Percentiles rank a stretch among this genome's conserved stretches.
Conservation (phyloP, 2,329 filamentous ascomycete species). For the Colletotrichum brevisporum region DNA sequence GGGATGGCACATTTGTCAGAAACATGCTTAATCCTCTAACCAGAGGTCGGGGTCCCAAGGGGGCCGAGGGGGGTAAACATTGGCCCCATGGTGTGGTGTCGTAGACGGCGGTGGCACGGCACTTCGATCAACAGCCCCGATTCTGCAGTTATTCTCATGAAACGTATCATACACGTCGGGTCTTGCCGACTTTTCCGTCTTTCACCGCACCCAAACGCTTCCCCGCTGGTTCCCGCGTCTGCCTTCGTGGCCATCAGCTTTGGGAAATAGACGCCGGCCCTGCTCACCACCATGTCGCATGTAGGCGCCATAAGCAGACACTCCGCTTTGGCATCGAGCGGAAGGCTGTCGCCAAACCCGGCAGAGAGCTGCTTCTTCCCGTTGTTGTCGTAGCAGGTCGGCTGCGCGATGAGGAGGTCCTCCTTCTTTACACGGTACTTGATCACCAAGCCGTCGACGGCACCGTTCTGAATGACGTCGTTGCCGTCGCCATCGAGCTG, state of each 20-base stretch:
- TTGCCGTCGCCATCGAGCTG: neutral
- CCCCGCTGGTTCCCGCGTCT: neutral
- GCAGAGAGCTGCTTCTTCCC: neutral
- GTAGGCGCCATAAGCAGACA: neutral
- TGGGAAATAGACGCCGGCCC: neutral
- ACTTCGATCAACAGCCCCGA: no score
- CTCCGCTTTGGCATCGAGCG: neutral
- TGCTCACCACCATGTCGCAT: neutral
- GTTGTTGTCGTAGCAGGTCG: neutral
- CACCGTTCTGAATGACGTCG: neutral
- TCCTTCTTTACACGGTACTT: neutral
- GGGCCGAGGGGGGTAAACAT: no score
- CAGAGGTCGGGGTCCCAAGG: no score
- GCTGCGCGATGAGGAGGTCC: neutral
- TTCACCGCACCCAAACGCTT: neutral
- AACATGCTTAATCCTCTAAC: no score
- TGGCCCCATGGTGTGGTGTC: no score
- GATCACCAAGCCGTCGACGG: neutral
- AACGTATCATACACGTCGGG: no score
- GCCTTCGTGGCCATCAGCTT: neutral
- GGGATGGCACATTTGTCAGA: no score
- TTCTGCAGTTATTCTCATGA: no score
- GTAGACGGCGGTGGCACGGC: no score
- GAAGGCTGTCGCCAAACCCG: neutral
- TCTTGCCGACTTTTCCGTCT: no score